Percentiles rank a stretch among this genome's conserved stretches.
These are phyloP conservation scores for Stephania yunnanensis DNA, from an alignment of 164 flowering plant genomes.

Conservation along the genomic window DNA sequence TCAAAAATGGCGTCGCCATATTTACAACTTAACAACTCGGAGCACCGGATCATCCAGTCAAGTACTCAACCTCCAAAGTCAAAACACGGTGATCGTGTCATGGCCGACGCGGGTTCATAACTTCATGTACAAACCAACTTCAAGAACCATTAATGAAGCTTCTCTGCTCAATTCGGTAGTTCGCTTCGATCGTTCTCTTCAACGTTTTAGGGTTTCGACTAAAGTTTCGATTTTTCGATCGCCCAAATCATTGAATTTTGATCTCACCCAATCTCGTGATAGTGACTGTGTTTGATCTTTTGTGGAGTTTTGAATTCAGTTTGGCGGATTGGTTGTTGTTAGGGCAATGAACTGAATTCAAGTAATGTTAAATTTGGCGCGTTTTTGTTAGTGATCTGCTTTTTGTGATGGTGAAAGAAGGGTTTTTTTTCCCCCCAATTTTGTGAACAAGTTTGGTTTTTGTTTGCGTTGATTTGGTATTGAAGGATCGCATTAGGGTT, in stretches of 20 bases:
- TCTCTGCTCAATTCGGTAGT: not conserved
- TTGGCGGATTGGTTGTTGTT: not conserved
- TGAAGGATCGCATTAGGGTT: not conserved
- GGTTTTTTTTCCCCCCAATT: not conserved
- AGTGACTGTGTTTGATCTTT: not conserved
- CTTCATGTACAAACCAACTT: too few species aligned
- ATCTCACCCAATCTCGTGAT: not conserved
- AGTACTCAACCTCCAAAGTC: not conserved
- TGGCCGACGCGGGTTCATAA: not conserved
- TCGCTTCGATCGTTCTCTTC: not conserved
- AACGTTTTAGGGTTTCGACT: not conserved
- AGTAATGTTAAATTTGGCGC: not conserved
- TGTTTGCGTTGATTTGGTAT: not conserved
- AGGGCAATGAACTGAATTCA: not conserved
- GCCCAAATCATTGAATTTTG: not conserved
- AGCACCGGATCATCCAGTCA: constrained; percentile 2
- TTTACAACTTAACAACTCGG: not conserved
- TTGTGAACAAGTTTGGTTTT: not conserved
- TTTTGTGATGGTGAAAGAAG: not conserved
- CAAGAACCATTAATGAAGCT: not conserved
- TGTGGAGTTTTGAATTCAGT: not conserved
- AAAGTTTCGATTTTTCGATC: not conserved
- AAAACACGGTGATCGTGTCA: not conserved
- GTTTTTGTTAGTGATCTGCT: not conserved
- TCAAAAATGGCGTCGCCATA: not conserved